Conservation (phyloP, 768 basidiomycete species). For the Lactarius quietus region DNA sequence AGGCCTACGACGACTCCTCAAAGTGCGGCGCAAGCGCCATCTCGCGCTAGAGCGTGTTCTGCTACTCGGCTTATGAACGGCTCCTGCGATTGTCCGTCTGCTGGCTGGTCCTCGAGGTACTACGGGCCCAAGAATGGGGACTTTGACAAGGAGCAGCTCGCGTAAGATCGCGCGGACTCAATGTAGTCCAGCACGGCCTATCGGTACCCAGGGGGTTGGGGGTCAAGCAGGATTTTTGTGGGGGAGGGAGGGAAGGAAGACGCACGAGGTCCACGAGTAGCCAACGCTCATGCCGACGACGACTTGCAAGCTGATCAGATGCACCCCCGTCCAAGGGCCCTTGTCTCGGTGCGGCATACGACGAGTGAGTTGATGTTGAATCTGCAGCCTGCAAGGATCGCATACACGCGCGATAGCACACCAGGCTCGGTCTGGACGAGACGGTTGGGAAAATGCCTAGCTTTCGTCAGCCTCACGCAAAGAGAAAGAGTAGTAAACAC, state of each 20-base stretch:
- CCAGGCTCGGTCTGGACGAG: conserved; percentile 99
- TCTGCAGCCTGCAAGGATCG: conserved; percentile 93
- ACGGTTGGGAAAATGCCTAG: no score
- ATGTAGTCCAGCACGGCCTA: conserved; percentile 99
- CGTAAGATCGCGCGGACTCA: conserved; percentile 87
- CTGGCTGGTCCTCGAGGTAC: conserved; percentile 89
- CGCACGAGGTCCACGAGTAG: conserved; percentile 95
- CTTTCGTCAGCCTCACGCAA: no score
- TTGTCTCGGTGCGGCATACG: conserved; percentile 95
- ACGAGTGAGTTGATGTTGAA: conserved; percentile 99
- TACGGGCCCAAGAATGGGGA: conserved; percentile 97
- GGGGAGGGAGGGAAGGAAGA: conserved; percentile 29
- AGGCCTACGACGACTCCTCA: conserved; percentile 55
- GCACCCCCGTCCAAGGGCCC: conserved; percentile 96
- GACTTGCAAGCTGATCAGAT: conserved; percentile 94
- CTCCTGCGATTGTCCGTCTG: conserved; percentile 81
- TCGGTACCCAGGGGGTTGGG: conserved; percentile 81
- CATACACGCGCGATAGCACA: conserved; percentile 96
- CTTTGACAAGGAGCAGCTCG: conserved; percentile 92
- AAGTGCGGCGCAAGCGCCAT: conserved; percentile 71
- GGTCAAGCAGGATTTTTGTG: no score
- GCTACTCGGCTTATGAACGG: conserved; percentile 27
- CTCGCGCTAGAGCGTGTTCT: conserved; percentile 67
- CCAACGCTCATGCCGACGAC: conserved; percentile 91
- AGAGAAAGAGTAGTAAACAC: no score